Evolutionary conservation across 164 flowering plant species (phyloP).

Genomic region (Vitis amurensis): DNA sequence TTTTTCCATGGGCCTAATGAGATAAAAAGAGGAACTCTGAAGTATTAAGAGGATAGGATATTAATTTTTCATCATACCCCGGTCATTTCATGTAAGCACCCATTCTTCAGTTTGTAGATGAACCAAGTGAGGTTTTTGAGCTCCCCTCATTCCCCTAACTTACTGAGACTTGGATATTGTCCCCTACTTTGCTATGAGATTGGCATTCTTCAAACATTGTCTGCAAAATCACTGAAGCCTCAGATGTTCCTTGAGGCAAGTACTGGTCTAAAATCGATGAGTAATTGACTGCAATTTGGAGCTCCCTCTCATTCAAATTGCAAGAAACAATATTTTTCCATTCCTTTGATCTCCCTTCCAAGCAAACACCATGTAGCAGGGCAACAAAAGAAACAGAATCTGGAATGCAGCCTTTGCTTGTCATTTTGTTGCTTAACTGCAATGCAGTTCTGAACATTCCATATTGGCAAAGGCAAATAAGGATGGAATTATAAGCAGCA

Average conservation of each 20-base stretch:
- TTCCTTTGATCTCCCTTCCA: conserved; percentile 58
- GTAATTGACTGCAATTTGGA: conserved; percentile 52
- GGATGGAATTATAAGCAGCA: conserved; percentile 60
- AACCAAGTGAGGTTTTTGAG: not conserved
- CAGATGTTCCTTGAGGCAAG: conserved; percentile 35
- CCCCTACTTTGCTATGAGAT: conserved; percentile 16
- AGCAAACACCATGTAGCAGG: conserved; percentile 62
- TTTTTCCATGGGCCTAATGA: not conserved
- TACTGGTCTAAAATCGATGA: conserved; percentile 45
- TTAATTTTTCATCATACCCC: not conserved
- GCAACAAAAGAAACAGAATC: conserved; percentile 64
- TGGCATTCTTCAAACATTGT: conserved; percentile 34
- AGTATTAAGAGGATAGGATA: not conserved
- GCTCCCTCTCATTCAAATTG: conserved; percentile 41
- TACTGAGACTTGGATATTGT: conserved; percentile 13
- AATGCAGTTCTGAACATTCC: conserved; percentile 60
- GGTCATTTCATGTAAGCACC: not conserved
- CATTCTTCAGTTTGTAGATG: not conserved
- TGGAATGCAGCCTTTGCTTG: conserved; percentile 36
- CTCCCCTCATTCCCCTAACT: conserved; percentile 8
- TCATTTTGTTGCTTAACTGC: conserved; percentile 47
- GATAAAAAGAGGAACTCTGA: not conserved
- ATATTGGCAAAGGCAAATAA: conserved; percentile 63
- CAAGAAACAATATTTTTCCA: conserved; percentile 50
- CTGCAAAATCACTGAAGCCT: conserved; percentile 56